A percentile compares a stretch with the other conserved stretches of the same genome.
phyloP scores from a whole-genome alignment of 495 filamentous ascomycete species.

The Lindgomyces ingoldianus region DNA sequence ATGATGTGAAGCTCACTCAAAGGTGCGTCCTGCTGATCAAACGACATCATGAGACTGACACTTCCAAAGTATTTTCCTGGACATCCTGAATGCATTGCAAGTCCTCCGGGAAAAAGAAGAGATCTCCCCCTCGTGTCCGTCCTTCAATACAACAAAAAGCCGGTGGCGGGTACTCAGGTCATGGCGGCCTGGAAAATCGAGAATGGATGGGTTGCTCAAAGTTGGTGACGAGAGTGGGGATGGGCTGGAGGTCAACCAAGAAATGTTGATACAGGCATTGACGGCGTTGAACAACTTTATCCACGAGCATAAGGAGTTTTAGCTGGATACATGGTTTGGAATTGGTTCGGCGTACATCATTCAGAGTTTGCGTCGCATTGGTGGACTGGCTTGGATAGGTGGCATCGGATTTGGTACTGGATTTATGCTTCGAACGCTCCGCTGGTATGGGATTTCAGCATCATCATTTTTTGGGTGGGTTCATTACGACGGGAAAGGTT shows the following conservation, averaged over 20 bases:
- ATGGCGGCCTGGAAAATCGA: constrained; percentile 18
- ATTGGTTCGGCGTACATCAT: background rate
- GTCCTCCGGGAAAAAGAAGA: constrained; percentile 29
- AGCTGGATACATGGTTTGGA: background rate
- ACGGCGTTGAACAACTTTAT: constrained; percentile 37
- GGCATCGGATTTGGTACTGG: background rate
- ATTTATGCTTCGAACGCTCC: no score
- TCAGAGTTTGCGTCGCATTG: constrained; percentile 9
- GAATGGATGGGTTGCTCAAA: constrained; percentile 23
- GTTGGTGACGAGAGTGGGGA: constrained; percentile 29
- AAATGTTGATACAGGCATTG: constrained; percentile 27
- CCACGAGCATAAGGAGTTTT: constrained; percentile 30
- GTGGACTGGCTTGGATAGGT: background rate
- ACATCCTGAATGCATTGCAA: constrained; percentile 23
- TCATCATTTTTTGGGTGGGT: background rate
- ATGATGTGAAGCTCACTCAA: constrained; percentile 29
- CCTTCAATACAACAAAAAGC: constrained; percentile 22
- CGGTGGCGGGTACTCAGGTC: constrained; percentile 29
- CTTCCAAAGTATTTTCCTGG: constrained; percentile 31
- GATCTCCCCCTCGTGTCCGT: constrained; percentile 25
- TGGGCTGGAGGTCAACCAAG: constrained; percentile 28
- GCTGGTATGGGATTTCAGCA: background rate
- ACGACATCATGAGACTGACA: background rate
- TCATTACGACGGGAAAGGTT: background rate
- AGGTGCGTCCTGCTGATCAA: constrained; percentile 8